phyloP scores from a whole-genome alignment of 129 eudicot genomes.

The Artemisia annua region DNA sequence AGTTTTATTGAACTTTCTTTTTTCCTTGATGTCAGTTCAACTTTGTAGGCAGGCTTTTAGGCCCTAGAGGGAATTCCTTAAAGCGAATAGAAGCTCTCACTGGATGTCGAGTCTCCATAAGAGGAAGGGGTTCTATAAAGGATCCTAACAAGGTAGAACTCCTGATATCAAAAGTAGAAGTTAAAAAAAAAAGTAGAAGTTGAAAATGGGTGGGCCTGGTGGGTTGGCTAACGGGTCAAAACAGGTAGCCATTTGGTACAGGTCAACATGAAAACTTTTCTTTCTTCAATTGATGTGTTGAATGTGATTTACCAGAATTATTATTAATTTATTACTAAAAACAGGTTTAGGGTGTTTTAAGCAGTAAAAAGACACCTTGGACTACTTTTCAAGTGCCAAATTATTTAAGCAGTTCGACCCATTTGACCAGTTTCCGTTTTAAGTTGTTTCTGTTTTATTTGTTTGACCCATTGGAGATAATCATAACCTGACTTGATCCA shows the following conservation, averaged over 20 bases:
- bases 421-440: too few species aligned
- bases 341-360: too few species aligned
- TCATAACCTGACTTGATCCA: neutral
- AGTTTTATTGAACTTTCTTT: neutral
- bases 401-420: too few species aligned
- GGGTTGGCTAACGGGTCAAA: neutral
- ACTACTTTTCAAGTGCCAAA: too few species aligned
- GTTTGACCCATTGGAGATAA: neutral
- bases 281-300: too few species aligned
- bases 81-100: constrained; percentile 80
- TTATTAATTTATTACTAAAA: too few species aligned
- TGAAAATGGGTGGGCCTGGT: neutral
- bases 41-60: constrained; percentile 72
- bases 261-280: too few species aligned
- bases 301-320: too few species aligned
- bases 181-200: neutral
- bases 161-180: neutral
- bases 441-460: neutral
- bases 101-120: constrained; percentile 73
- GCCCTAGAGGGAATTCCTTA: constrained; percentile 81
- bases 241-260: neutral
- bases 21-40: constrained; percentile 49
- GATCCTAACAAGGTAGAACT: constrained; percentile 58
- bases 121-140: constrained; percentile 81
- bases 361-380: too few species aligned